Base-by-base conservation (phyloP, 805 yeast genomes). In the Isabelozyma heimii region DNA sequence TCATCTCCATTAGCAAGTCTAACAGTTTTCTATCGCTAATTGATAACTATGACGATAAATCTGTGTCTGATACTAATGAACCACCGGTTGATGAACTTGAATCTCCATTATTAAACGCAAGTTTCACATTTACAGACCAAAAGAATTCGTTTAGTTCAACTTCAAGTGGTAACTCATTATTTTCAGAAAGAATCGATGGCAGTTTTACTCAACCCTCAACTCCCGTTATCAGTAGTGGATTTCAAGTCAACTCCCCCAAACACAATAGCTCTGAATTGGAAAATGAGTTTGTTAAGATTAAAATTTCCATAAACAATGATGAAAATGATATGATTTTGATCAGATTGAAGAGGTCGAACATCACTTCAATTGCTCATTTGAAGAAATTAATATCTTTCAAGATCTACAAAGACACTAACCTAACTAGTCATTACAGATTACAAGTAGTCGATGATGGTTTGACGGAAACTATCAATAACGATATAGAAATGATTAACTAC, bases 251-350 rank as follows among this genome's bases (percentile, higher is more conserved):
- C 3, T 30, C 35, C 8, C n/a, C 35, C 8, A 30, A 30, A 30
- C 35, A 10, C n/a, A 9, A 10, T 10, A 13, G 35, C 8, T 5
- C 16, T n/a, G 40, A 37, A 37, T n/a, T 8, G 14, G 17, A 8
- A 7, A 37, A 15, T 33, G 44, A 42, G 16, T 42, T 26, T 17
- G 20, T 66, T 42, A 67, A 65, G 47, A 55, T 67, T 40, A 67
- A 66, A 48, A 54, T 68, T 12, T 44, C 47, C 26, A 52, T 66
- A 40, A 56, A 59, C 46, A 64, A 66, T 47, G 51, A 52, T 33
- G 67, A 65, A 37, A 58, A 61, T 37, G 73, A 69, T 44, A 65
- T 65, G 17, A 57, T 67, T 14, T 69, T 61, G 2, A 40, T 67
- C 15, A 60, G 57, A 43, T 56, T 67, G 26, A 60, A 58, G 44